Evolutionary conservation across 176 grass and related monocot species (phyloP), one percentile per base, ranked within the genome.

Genomic region (Microstegium vimineum): DNA sequence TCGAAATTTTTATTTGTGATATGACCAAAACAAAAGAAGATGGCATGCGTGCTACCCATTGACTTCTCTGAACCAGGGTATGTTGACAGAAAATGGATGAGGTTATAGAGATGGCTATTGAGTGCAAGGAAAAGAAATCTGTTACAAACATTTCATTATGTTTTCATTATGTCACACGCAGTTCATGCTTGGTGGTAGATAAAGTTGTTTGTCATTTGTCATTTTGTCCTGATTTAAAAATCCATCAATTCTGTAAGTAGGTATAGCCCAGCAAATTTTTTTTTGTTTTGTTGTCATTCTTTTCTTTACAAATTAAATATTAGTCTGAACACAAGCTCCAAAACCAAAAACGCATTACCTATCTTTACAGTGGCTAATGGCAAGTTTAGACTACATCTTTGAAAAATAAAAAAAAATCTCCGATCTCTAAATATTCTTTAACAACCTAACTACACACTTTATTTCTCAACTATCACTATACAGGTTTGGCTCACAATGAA

Each of bases 1-100:
- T 30, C 68, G 0, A 43, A 22, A 69, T 31, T 17, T 84, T 46
- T 79, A 31, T 56, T 64, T 65, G 34, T 47, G n/a, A 47, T 47
- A 75, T 62, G 35, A 84, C 26, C 47, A 62, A 26, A 80, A 33
- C 13, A 23, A 31, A 68, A 84, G 7, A 74, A 84, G 59, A 52
- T 11, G 26, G 75, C 5, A 62, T 4, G n/a, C 60, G 27, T 41
- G 38, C 2, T 81, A 32, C 16, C 79, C 47, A 76, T 69, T 51
- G 76, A 80, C 69, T 81, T 74, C 43, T 74, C 15, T 33, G 42
- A 86, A 33, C 31, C 43, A 74, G 33, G 69, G 26, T 8, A 45
- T 54, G 43, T 66, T 52, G 10, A 83, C 42, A 20, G 30, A 42
- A 74, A 57, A 45, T 28, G 12, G 54, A 38, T 43, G 18, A 73